Percentiles rank a stretch among this genome's conserved stretches.
These are phyloP conservation scores for Tetradesmus lagerheimii DNA, from an alignment of 139 green algal genomes.

Conservation along the genomic window DNA sequence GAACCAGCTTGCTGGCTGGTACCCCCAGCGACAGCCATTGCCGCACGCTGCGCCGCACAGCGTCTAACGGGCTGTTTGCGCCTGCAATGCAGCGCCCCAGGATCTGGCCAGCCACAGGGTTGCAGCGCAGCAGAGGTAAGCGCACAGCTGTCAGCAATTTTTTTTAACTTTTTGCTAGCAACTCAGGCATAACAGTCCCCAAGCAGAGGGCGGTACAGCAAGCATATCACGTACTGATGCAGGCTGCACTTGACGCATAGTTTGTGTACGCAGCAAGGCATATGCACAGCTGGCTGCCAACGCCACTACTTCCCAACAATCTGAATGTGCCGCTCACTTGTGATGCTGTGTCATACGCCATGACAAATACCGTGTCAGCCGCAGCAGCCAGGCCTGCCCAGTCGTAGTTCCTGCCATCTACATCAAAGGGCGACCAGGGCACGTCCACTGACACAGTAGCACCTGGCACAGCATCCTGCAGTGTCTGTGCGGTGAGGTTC, in stretches of 20 bases:
- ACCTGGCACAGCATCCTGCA: constrained; percentile 36
- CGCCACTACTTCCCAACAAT: neutral
- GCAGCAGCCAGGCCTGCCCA: constrained; percentile 57
- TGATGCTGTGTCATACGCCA: constrained; percentile 76
- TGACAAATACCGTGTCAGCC: constrained; percentile 74
- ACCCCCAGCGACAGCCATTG: constrained; percentile 64
- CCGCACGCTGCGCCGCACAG: constrained; percentile 48
- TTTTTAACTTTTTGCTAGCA: no score
- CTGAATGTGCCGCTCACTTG: constrained; percentile 46
- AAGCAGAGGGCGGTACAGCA: no score
- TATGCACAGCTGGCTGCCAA: neutral
- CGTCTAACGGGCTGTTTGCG: constrained; percentile 64
- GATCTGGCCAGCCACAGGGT: constrained; percentile 50
- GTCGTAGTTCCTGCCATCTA: constrained; percentile 73
- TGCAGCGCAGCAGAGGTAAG: neutral
- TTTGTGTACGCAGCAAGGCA: no score
- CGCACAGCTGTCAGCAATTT: no score
- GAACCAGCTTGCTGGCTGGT: constrained; percentile 63
- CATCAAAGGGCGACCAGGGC: constrained; percentile 68
- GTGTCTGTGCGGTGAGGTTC: neutral
- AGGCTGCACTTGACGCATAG: no score
- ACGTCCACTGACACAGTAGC: constrained; percentile 72
- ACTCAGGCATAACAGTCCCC: no score
- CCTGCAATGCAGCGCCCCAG: constrained; percentile 65
- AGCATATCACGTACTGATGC: no score